Evolutionary conservation across 331 rosid species (phyloP), one percentile per base, ranked within the genome.

Genomic region (Phaseolus coccineus): DNA sequence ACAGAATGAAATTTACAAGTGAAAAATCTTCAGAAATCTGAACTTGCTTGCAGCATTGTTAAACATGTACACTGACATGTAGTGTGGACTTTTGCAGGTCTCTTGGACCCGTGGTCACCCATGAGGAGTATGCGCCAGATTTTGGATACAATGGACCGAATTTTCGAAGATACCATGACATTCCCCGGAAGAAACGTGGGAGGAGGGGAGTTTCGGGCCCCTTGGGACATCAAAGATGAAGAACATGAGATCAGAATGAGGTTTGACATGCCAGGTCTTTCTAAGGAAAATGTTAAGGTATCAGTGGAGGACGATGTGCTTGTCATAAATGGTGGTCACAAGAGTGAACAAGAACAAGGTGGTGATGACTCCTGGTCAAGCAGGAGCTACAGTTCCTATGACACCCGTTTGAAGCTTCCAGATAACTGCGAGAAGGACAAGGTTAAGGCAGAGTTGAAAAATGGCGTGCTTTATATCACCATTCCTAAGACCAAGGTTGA

Each of bases 261-360:
- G 65, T 88, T 90, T 30, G 97, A 94, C 90, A 89, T 94, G 94
- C 98, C 97, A 0, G 98, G 98, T 33, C 88, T 94, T 0, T 85
- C 92, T 8, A 94, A 90, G 74, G 93, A 90, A 33, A 89, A 92
- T 66, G 93, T 90, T 24, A 92, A 89, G 69, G 92, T 94, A 4
- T 86, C 88, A 1, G 77, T 94, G 6, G 97, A 90, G 57, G 93
- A 89, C 31, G 84, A 89, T 47, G 82, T 90, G 19, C 92, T 94
- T 63, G 88, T 88, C 10, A 85, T 92, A 16, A 87, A 71, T 80
- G 96, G 91, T 51, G 87, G 72, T 12, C 84, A 75, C 2, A 86
- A 84, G 77, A 70, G 22, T 14, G 88, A 88, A 67, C 91, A 88
- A 76, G 61, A 88, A 68, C 91, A 88, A 76, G 56, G 83, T 61